Base-by-base conservation (phyloP, 768 basidiomycete species). In the Stropharia rugosoannulata region DNA sequence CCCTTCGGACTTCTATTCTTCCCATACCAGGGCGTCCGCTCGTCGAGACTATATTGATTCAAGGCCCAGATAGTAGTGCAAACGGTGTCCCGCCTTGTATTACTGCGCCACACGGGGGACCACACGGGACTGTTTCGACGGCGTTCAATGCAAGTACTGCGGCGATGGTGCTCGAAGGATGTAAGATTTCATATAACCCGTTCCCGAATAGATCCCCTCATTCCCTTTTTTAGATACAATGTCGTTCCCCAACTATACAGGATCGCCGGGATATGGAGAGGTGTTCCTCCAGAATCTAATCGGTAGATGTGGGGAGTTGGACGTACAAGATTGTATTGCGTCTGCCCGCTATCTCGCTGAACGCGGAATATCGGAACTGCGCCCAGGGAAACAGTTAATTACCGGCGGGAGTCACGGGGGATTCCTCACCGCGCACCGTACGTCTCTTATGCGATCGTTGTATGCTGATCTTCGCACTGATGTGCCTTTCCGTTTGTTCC, bases 321-420 rank as follows among this genome's bases (percentile, higher is more conserved):
- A 90, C 57, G 83, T 90, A 12, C 73, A 77, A 39, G 87, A 89
- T 49, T 86, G 84, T 56, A 78, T 86, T 15, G 80, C 76, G 6
- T 76, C 83, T 1, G 75, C 79, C 2, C 65, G 73, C 18, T 74
- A 84, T 57, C 77, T 89, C 41, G 69, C 84, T 32, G 62, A 69
- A 12, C 66, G 78, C 4, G 81, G 80, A 1, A 67, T 88, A 1
- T 78, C 84, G 0, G 69, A 73, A 41, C 64, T 74, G 12, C 80
- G 78, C 1, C 68, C 69, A 13, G 83, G 81, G 6, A 80, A 79
- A 57, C 78, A 83, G 49, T 74, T 87, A 29, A 64, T 88, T 1
- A 71, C 71, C 49, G 88, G 89, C 4, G 89, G 88, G 39, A 86
- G 83, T 44, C 89, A 91, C 56, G 87, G 87, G 0, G 88, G 88